Evolutionary conservation across 2,329 filamentous ascomycete genomes (phyloP), one percentile per base, ranked within the genome.

Genomic region (Nothophaeocryptopus gaeumannii): DNA sequence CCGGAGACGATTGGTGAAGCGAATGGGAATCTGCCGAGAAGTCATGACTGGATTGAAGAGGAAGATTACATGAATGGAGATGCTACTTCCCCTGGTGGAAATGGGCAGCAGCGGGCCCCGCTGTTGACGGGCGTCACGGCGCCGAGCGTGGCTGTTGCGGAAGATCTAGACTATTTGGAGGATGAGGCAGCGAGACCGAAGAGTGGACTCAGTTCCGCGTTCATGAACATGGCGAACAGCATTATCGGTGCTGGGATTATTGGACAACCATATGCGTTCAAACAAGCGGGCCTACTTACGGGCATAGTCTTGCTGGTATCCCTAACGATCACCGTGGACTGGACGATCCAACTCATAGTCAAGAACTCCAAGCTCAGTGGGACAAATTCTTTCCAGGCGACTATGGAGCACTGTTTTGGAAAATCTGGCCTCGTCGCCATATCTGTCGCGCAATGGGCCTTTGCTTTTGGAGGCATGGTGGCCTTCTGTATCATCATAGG

Each of bases 211-310:
- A 78, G 81, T 55, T 89, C 86, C 67, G 92, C 93, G 2, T 97
- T 99, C 61, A 96, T 97, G 90, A 99, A 99, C 73, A 99, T 99
- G 93, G 92, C 93, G 56, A 99, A 99, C 74, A 95, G 88, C 63
- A 99, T 99, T 68, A 96, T 99, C 54, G 83, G 83, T 29, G 83
- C 83, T 29, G 83, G 83, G 2, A 85, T 86, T 52, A 85, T 86
- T 60, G 83, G 77, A 26, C 93, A 99, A 72, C 91, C 93, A 10
- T 99, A 97, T 72, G 93, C 93, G n/a, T 86, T 99, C 66, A 83
- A 83, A 51, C 91, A 97, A 73, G 93, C 93, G 7, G 93, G 93
- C 5, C 79, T 99, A 61, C 68, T 88, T 12, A 85, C 88, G 33
- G 93, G 93, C 26, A 77, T 92, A 5, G 63, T 89, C 39, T 79